Evolutionary conservation across 2,329 filamentous ascomycete species (phyloP).

Genomic region (Escovopsis sp.): DNA sequence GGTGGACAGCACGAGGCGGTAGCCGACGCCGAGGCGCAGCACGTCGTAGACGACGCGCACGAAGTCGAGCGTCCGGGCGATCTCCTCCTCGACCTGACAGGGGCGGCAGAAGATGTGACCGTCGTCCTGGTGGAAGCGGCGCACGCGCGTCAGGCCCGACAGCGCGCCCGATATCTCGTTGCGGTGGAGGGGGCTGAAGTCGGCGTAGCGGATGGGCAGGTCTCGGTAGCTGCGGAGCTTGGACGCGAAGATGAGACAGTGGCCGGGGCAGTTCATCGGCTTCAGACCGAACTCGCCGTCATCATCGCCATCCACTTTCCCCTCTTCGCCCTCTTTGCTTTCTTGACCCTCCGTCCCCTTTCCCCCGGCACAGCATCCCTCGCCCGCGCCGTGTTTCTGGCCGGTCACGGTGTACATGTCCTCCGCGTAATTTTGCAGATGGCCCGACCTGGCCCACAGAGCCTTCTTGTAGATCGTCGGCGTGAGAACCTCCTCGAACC

Average conservation of each 20-base stretch:
- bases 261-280: conserved; percentile 86
- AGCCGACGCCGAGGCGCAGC: conserved; percentile 50
- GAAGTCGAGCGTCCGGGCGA: conserved; percentile 58
- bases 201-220: conserved; percentile 68
- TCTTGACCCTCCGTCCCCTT: conserved; percentile 12
- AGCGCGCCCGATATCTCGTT: conserved; percentile 75
- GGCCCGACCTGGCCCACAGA: conserved; percentile 72
- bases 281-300: conserved; percentile 69
- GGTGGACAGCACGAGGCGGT: conserved; percentile 65
- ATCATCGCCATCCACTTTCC: conserved; percentile 26
- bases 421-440: conserved; percentile 79
- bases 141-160: conserved; percentile 67
- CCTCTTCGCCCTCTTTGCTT: no score
- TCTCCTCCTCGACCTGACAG: conserved; percentile 59
- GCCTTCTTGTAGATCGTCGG: conserved; percentile 84
- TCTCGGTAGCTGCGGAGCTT: conserved; percentile 63
- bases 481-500: conserved; percentile 77
- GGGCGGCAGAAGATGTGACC: conserved; percentile 81
- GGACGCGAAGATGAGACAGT: conserved; percentile 70
- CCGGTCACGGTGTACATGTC: conserved; percentile 79
- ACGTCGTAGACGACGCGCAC: conserved; percentile 56
- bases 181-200: conserved; percentile 75
- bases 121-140: conserved; percentile 82
- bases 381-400: conserved; percentile 12
- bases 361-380: conserved; percentile 20